Evolutionary conservation across 768 basidiomycete genomes (phyloP).

Genomic region (Pleurotus tuoliensis): DNA sequence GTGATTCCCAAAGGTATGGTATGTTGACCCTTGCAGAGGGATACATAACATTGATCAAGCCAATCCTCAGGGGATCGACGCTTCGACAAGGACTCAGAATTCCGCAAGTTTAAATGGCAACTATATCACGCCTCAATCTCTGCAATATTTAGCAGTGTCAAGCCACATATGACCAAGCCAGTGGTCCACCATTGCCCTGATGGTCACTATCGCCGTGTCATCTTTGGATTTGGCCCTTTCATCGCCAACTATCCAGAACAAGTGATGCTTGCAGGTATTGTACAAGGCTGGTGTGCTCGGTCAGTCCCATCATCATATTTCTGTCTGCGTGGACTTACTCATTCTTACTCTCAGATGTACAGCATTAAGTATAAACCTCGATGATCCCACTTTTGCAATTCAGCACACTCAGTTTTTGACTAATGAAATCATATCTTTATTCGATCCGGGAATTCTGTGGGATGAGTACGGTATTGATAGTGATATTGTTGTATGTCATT

Average conservation of each 20-base stretch:
- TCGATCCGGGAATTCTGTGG: slow-evolving; percentile 19
- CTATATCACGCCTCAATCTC: slow-evolving; percentile 27
- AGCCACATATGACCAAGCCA: slow-evolving; percentile 22
- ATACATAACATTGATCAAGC: too few relatives aligned
- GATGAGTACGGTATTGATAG: slow-evolving; percentile 26
- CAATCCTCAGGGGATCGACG: not conserved
- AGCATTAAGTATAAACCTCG: slow-evolving; percentile 17
- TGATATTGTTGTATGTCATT: slow-evolving; percentile 24
- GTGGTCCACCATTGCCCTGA: slow-evolving; percentile 22
- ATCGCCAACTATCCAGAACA: slow-evolving; percentile 40
- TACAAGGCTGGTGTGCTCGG: slow-evolving; percentile 33
- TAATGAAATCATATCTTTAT: slow-evolving; percentile 9
- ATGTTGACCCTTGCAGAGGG: too few relatives aligned
- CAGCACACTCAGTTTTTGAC: slow-evolving; percentile 16
- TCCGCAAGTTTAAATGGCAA: slow-evolving; percentile 23
- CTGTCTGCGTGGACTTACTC: too few relatives aligned
- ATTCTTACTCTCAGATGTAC: slow-evolving; percentile 12
- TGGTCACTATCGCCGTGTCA: slow-evolving; percentile 21
- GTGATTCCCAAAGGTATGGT: slow-evolving; percentile 23
- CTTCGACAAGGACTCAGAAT: slow-evolving; percentile 14
- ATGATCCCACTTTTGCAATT: slow-evolving; percentile 12
- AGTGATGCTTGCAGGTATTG: slow-evolving; percentile 23
- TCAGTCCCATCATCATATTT: slow-evolving; percentile 9
- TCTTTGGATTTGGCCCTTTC: slow-evolving; percentile 30
- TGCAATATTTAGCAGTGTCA: slow-evolving; percentile 17